Conservation (phyloP, 192 early-diverging fungal species). For the Coemansia sp. region DNA sequence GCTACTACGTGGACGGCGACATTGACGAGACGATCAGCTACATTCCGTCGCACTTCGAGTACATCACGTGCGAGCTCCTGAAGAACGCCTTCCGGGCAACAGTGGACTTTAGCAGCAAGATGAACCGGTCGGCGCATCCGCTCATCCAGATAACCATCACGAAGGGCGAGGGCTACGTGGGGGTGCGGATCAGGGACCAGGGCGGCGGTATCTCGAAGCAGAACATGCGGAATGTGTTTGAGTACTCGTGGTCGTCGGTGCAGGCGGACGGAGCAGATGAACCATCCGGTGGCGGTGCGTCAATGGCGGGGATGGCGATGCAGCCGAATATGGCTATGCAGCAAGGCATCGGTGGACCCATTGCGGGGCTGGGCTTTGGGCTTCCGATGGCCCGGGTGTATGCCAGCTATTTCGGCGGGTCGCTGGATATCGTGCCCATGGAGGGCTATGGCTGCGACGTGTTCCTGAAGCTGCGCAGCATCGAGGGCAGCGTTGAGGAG, state of each 20-base stretch:
- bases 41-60: constrained; percentile 91
- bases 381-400: constrained; percentile 86
- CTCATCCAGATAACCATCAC: constrained; percentile 85
- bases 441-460: constrained; percentile 91
- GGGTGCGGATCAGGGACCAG: constrained; percentile 85
- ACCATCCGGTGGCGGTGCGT: neutral
- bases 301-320: constrained; percentile 59
- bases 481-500: constrained; percentile 62
- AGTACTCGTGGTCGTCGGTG: constrained; percentile 93
- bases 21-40: constrained; percentile 59
- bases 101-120: constrained; percentile 64
- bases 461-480: constrained; percentile 85
- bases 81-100: constrained; percentile 92
- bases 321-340: constrained; percentile 82
- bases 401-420: constrained; percentile 92
- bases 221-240: constrained; percentile 79
- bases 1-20: constrained; percentile 63
- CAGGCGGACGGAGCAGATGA: constrained; percentile 60
- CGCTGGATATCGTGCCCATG: constrained; percentile 78
- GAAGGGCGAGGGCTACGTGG: constrained; percentile 73
- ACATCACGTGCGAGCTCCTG: constrained; percentile 86
- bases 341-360: constrained; percentile 88
- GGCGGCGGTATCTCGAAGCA: constrained; percentile 85
- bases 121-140: constrained; percentile 56
- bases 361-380: constrained; percentile 78